phyloP scores from a whole-genome alignment of 2,329 filamentous ascomycete genomes.

The Meredithiella fracta region DNA sequence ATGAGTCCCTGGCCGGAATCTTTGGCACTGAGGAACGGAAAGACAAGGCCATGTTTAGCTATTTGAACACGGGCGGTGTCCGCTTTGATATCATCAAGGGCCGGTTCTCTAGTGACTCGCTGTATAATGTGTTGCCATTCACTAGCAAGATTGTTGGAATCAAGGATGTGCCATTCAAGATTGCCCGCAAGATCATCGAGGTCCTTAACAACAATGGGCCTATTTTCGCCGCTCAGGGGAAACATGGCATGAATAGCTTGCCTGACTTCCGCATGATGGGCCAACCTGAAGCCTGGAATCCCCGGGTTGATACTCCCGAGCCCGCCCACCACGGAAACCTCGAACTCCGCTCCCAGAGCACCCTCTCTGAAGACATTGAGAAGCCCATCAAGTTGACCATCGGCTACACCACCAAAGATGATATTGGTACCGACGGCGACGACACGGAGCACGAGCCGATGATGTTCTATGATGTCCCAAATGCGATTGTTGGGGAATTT shows the following conservation, averaged over 20 bases:
- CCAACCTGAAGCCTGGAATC: conserved; percentile 30
- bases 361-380: conserved; percentile 18
- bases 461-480: conserved; percentile 61
- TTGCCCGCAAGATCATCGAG: conserved; percentile 51
- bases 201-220: conserved; percentile 39
- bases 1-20: conserved; percentile 54
- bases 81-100: conserved; percentile 94
- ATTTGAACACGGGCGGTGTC: conserved; percentile 80
- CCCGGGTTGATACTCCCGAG: conserved; percentile 14
- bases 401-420: conserved; percentile 83
- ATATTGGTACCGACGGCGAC: conserved; percentile 68
- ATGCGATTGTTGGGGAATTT: conserved; percentile 47
- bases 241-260: background rate
- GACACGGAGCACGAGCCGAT: conserved; percentile 71
- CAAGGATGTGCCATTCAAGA: conserved; percentile 61
- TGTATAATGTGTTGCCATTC: conserved; percentile 79
- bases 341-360: background rate
- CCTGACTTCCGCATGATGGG: conserved; percentile 31
- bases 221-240: conserved; percentile 25
- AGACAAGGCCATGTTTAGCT: conserved; percentile 49
- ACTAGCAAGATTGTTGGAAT: conserved; percentile 61
- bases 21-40: conserved; percentile 40
- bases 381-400: conserved; percentile 27
- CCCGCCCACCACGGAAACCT: background rate
- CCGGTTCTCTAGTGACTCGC: conserved; percentile 72